Evolutionary conservation across 352 stramenopile genomes (phyloP).

Genomic region (Phytophthora citricola): DNA sequence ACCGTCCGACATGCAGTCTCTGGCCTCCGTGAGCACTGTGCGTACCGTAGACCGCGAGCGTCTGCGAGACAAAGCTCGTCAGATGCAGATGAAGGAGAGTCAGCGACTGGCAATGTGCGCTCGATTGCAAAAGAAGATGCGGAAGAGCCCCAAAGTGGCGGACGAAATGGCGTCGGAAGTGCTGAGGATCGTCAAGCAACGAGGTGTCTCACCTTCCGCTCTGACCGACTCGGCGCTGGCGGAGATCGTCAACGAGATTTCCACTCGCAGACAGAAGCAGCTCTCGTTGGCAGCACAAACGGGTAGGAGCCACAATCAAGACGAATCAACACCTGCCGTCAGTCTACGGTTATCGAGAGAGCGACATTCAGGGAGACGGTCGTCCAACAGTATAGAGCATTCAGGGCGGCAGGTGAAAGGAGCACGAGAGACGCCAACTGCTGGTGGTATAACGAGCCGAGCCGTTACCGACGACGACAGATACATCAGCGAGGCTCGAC

Average conservation of each 20-base stretch:
- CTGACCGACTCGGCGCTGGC: slow-evolving; percentile 51
- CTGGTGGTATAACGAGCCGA: slow-evolving; percentile 2
- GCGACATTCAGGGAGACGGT: slow-evolving; percentile 24
- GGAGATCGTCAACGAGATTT: slow-evolving; percentile 53
- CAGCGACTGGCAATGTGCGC: slow-evolving; percentile 72
- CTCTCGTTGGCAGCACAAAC: slow-evolving; percentile 25
- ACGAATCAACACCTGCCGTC: slow-evolving; percentile 10
- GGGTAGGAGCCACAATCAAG: slow-evolving; percentile 20
- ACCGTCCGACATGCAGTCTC: slow-evolving; percentile 48
- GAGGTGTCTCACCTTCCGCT: slow-evolving; percentile 38
- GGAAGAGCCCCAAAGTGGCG: slow-evolving; percentile 68
- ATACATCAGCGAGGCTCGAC: slow-evolving; percentile 73
- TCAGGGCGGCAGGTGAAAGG: slow-evolving; percentile 1
- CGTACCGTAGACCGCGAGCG: slow-evolving; percentile 72
- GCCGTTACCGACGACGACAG: slow-evolving; percentile 48
- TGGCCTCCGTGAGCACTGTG: slow-evolving; percentile 41
- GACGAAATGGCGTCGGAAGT: slow-evolving; percentile 69
- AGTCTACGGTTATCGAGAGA: slow-evolving; percentile 7
- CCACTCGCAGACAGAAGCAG: slow-evolving; percentile 44
- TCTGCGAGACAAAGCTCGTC: slow-evolving; percentile 69
- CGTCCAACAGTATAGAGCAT: slow-evolving; percentile 33
- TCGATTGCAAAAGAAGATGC: slow-evolving; percentile 74
- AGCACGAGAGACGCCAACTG: slow-evolving; percentile 1
- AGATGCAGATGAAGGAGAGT: slow-evolving; percentile 80
- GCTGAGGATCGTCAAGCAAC: slow-evolving; percentile 58